Evolutionary conservation across 2,329 filamentous ascomycete genomes (phyloP).

Genomic region (Penicillium digitatum): DNA sequence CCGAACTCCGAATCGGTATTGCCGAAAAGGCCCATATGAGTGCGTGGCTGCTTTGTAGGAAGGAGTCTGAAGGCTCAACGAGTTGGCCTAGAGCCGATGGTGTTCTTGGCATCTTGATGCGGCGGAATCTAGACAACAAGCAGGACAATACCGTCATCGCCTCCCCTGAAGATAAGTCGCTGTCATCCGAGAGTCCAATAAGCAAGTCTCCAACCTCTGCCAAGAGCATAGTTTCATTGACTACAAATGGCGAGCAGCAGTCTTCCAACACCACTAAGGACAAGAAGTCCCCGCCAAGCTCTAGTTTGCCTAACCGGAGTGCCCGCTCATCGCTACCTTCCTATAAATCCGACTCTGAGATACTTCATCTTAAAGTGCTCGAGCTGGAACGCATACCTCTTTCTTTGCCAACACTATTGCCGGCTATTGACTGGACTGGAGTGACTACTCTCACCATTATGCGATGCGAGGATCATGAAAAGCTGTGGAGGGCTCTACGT

Average conservation of each 20-base stretch:
- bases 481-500: constrained; percentile 69
- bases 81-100: constrained; percentile 35
- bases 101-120: constrained; percentile 31
- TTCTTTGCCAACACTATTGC: constrained; percentile 66
- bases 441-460: constrained; percentile 70
- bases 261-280: background rate
- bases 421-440: constrained; percentile 69
- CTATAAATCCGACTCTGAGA: constrained; percentile 32
- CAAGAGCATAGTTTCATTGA: background rate
- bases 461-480: constrained; percentile 67
- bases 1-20: constrained; percentile 71
- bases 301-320: background rate
- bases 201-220: background rate
- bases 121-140: constrained; percentile 1
- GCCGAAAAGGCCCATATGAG: constrained; percentile 42
- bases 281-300: background rate
- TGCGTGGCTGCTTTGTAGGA: constrained; percentile 25
- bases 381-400: constrained; percentile 72
- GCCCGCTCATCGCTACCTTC: constrained; percentile 1
- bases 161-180: background rate
- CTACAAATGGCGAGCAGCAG: background rate
- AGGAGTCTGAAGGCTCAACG: constrained; percentile 11
- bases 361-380: constrained; percentile 63
- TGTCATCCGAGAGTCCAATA: background rate
- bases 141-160: background rate